Conservation (phyloP, 1,284 basidiomycete genomes). For the Microbotryomycetes sp. region DNA sequence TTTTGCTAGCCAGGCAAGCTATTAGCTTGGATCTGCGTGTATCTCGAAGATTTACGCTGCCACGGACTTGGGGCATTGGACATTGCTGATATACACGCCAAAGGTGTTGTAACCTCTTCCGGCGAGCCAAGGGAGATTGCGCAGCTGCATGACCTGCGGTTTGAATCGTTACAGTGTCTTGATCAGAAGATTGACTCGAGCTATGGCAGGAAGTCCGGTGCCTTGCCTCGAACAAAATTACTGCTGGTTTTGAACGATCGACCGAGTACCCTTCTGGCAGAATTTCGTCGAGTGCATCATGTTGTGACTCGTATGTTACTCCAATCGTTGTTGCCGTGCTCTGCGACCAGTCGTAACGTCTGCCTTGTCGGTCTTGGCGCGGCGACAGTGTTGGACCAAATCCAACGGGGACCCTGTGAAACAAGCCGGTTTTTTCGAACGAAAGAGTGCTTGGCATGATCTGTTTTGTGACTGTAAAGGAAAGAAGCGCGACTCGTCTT, state of each 20-base stretch:
- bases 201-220: no score
- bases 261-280: constrained; percentile 23
- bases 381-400: constrained; percentile 34
- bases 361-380: constrained; percentile 28
- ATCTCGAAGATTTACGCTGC: no score
- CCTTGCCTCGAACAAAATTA: constrained; percentile 29
- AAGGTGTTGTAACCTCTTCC: constrained; percentile 37
- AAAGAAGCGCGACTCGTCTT: no score
- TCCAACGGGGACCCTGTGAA: constrained; percentile 30
- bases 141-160: constrained; percentile 32
- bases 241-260: constrained; percentile 4
- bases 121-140: constrained; percentile 36
- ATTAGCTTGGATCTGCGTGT: no score
- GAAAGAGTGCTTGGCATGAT: no score
- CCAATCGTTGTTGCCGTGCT: constrained; percentile 22
- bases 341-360: constrained; percentile 21
- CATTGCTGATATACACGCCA: constrained; percentile 33
- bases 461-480: no score
- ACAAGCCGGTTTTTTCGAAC: constrained; percentile 13
- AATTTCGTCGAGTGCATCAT: constrained; percentile 13
- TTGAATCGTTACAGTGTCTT: no score
- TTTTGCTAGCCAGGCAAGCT: no score
- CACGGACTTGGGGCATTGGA: constrained; percentile 18
- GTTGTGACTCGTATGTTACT: constrained; percentile 9
- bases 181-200: no score